Base-by-base conservation (phyloP, 805 yeast species). In the Starmera pachycereana region DNA sequence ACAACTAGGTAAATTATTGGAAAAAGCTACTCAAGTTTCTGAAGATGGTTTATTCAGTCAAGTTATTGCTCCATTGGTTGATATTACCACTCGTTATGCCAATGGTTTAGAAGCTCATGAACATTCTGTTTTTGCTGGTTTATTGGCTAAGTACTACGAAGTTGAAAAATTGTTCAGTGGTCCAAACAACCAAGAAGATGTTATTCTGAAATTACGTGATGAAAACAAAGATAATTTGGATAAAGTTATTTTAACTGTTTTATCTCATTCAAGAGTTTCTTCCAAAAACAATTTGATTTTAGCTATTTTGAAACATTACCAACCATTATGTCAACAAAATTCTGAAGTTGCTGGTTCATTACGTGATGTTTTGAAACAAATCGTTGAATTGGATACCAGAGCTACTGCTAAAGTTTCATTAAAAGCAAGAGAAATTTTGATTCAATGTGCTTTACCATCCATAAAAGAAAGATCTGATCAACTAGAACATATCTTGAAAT, bases 381-480 rank as follows among this genome's bases (percentile, higher is more conserved):
- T 94, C 51, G 95, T 89, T 40, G 92, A 85, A 60, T 72, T 92
- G 48, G 97, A 90, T 53, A 75, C 92, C 22, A 81, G 96, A 58
- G 76, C 86, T 8, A 78, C 96, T 31, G 90, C 96, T 27, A 90
- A 89, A 69, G 97, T 90, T 38, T 86, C 96, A 25, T 70, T 92
- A 57, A 88, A 86, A 63, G 97, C 97, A 2, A 79, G 97, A 60
- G 99, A 94, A 66, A 83, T 94, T 44, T 74, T 92, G 54, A 92
- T 92, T 54, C 96, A 89, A 70, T 92, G 97, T 61, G 87, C 97
- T 28, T 72, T 92, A 65, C 99, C 99, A 32, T 88, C 97, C 4
- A 81, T 88, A 47, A 79, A 85, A 62, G 99, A 92, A 66, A 80
- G 97, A 68, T 81, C 95, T 29, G 97, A 90, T 61, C 98, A 94